Base-by-base conservation (phyloP, 768 basidiomycete genomes). In the Lentinula sp. region DNA sequence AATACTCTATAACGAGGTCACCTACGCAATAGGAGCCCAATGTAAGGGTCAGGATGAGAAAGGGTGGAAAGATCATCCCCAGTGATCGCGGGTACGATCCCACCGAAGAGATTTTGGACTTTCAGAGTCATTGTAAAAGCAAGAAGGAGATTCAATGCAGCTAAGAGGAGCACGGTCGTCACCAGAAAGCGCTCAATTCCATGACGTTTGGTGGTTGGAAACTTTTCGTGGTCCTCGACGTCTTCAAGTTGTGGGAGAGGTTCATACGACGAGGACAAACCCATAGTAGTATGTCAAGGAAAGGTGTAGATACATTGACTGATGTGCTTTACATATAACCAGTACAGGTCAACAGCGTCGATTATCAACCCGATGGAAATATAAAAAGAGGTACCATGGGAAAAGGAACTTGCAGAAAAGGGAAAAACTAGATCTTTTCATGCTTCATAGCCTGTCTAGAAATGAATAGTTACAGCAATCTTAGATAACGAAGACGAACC, bases 21-120 rank as follows among this genome's bases (percentile, higher is more conserved):
- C 45, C 5, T 21, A 46, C 45, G 5, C 45, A 46, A 21, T 21
- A 8, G 28, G 32, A 64, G 49, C 42, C 63, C 63, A 15, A 64
- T 49, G 23, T 64, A 64, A n/a, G 63, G 63, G 37, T 64, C 48
- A 11, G 63, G 60, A 7, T 55, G 16, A n/a, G 63, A 59, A 0
- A 64, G 60, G 3, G 54, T 39, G 6, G 60, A 42, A 9, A 64
- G 21, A 45, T 61, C 63, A 8, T 43, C 28, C 3, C 60, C 52
- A 4, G 42, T 16, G n/a, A 64, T 18, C 8, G 3, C 6, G 5
- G 60, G 63, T 10, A 57, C 7, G 34, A 45, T 48, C 23, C 56
- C 31, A 9, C 15, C 35, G 9, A 39, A 52, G 4, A 61, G 16
- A 23, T 52, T 53, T 16, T 54, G 55, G n/a, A 57, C 58, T 23